Evolutionary conservation across 2,329 filamentous ascomycete genomes (phyloP).

Genomic region (Chrysoporthe austroafricana): DNA sequence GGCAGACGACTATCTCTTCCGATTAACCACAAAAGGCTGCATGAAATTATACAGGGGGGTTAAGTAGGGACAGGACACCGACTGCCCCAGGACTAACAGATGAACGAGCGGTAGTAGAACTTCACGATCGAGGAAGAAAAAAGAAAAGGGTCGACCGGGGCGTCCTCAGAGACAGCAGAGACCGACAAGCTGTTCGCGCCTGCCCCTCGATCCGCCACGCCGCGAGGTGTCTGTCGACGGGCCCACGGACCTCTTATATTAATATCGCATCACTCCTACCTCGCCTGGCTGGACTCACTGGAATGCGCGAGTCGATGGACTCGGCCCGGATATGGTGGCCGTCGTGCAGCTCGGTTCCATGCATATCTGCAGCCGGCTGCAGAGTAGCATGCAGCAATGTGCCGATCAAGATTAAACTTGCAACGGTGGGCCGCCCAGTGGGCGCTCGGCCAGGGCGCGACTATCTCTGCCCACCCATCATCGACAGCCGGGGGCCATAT

Average conservation of each 20-base stretch:
- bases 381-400: slow-evolving; percentile 5
- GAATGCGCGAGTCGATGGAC: not conserved
- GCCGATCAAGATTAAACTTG: slow-evolving; percentile 7
- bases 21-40: not conserved
- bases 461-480: not conserved
- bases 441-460: not conserved
- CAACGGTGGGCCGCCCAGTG: not conserved
- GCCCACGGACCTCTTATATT: not conserved
- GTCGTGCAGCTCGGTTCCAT: not conserved
- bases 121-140: not conserved
- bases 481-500: not conserved
- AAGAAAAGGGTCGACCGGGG: not conserved
- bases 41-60: not conserved
- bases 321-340: not conserved
- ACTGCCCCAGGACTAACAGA: not conserved
- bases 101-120: not conserved
- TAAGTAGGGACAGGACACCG: not conserved
- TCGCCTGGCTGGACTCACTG: not conserved
- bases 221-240: not conserved
- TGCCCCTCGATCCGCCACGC: not conserved
- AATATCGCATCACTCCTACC: not conserved
- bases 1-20: not conserved
- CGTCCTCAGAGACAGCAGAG: not conserved
- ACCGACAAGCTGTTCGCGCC: not conserved
- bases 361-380: not conserved